phyloP scores from a whole-genome alignment of 2,329 filamentous ascomycete genomes.

The Ophiognomonia clavigignenti-juglandacearum region DNA sequence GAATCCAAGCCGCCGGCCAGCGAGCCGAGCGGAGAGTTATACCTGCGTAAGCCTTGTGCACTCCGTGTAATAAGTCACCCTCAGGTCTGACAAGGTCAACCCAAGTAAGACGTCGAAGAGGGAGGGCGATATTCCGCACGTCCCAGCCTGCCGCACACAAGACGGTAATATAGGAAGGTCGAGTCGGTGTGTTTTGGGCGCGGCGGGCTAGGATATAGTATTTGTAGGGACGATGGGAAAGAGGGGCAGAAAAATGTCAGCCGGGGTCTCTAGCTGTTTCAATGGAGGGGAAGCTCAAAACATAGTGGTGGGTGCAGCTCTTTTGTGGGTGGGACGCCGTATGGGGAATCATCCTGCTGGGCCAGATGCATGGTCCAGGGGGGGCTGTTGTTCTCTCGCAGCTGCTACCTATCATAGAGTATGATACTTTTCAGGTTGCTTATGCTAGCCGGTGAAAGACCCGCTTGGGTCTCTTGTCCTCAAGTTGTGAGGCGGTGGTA shows the following conservation, averaged over 20 bases:
- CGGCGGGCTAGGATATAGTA: slow-evolving; percentile 5
- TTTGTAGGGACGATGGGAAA: slow-evolving; percentile 4
- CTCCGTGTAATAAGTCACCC: slow-evolving; percentile 1
- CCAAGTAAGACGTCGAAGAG: neutral
- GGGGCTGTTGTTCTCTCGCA: neutral
- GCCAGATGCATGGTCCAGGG: slow-evolving; percentile 1
- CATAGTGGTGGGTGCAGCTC: slow-evolving; percentile 1
- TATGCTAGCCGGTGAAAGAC: no score
- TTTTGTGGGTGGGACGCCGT: slow-evolving; percentile 11
- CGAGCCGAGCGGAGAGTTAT: slow-evolving; percentile 5
- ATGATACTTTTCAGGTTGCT: no score
- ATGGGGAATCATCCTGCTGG: slow-evolving; percentile 4
- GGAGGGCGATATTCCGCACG: neutral
- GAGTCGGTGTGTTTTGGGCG: slow-evolving; percentile 4
- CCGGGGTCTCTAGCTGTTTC: slow-evolving; percentile 13
- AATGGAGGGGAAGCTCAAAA: slow-evolving; percentile 10
- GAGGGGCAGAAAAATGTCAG: slow-evolving; percentile 6
- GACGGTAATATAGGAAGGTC: slow-evolving; percentile 11
- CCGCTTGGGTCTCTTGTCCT: no score
- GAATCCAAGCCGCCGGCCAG: slow-evolving; percentile 2
- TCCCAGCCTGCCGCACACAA: slow-evolving; percentile 1
- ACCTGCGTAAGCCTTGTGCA: neutral
- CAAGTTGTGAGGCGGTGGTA: no score
- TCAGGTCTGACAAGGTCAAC: slow-evolving; percentile 10
- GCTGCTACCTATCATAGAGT: no score